These are phyloP conservation scores for Blastobotrys aristatus DNA, from an alignment of 1,139 yeast species.

Conservation along the genomic window DNA sequence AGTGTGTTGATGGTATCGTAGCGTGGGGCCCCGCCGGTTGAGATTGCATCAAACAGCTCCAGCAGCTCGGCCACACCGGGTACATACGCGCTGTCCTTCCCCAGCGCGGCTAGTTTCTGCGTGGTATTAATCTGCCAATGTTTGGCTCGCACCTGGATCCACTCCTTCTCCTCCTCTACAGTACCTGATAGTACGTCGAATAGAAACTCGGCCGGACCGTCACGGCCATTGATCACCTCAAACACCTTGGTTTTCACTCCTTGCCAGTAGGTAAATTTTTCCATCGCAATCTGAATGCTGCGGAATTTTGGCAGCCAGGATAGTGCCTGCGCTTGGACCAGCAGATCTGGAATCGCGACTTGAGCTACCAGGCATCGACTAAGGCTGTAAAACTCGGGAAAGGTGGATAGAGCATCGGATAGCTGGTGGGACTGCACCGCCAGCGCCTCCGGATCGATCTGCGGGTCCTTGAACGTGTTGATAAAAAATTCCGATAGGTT, in stretches of 20 bases:
- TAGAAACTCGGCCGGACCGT: conserved; percentile 2
- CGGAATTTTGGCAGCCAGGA: background rate
- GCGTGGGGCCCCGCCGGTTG: background rate
- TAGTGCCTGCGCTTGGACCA: background rate
- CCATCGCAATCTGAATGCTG: background rate
- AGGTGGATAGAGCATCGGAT: background rate
- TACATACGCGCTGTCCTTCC: background rate
- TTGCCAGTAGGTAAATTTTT: background rate
- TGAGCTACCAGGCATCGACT: background rate
- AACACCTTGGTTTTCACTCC: background rate
- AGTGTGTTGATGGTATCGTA: background rate
- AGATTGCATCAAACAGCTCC: background rate
- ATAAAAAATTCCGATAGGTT: background rate
- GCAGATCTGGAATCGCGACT: background rate
- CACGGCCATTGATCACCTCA: background rate
- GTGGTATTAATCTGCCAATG: background rate
- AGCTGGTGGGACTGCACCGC: background rate
- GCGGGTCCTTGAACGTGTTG: background rate
- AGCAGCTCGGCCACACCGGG: background rate
- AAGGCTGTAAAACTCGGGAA: background rate
- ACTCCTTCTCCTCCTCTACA: background rate
- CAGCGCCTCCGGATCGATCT: background rate
- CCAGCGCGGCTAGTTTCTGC: background rate
- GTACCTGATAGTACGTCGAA: background rate
- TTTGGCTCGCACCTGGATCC: background rate